Evolutionary conservation across 805 yeast genomes (phyloP), one percentile per base, ranked within the genome.

Genomic region (Pichia pseudocactophila): DNA sequence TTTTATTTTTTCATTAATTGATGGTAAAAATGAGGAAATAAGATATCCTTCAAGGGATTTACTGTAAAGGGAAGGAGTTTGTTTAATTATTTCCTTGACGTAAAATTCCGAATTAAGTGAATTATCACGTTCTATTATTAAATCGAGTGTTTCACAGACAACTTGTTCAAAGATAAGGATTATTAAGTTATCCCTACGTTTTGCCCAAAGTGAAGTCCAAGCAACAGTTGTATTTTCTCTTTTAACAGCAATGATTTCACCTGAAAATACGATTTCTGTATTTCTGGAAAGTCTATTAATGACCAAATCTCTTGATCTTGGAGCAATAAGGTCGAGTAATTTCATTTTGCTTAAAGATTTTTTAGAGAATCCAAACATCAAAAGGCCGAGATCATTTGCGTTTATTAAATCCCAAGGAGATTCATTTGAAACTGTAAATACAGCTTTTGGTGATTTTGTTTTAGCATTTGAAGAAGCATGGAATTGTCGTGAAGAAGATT

Each of bases 161-260:
- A 88, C 86, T 56, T 86, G 92, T 55, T 88, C 95, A 56, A 89
- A 80, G 66, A 86, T 86, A 65, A 92, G 80, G 39, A 87, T 81
- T 41, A 88, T 71, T 42, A 84, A 61, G 35, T 75, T 75, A 3
- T 80, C 80, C 50, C 80, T 78, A 45, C 77, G 68, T 53, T 88
- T 88, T 0, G 92, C 95, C 96, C 96, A 90, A 43, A 89, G 61
- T 0, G 95, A 83, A 10, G 95, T 88, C 83, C 95, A 80, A 1
- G 89, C 83, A 45, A 74, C 65, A 25, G 72, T 72, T 37, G 71
- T 72, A 15, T 83, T 82, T 12, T 80, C 77, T 50, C 86, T 72
- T 33, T 74, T 68, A 37, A 88, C 82, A 9, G 94, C 95, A 11
- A 87, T 78, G 37, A 88, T 78, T 53, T 85, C 92, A 45, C 96